Conservation (phyloP, 768 basidiomycete species). For the Tulasnella sp. region DNA sequence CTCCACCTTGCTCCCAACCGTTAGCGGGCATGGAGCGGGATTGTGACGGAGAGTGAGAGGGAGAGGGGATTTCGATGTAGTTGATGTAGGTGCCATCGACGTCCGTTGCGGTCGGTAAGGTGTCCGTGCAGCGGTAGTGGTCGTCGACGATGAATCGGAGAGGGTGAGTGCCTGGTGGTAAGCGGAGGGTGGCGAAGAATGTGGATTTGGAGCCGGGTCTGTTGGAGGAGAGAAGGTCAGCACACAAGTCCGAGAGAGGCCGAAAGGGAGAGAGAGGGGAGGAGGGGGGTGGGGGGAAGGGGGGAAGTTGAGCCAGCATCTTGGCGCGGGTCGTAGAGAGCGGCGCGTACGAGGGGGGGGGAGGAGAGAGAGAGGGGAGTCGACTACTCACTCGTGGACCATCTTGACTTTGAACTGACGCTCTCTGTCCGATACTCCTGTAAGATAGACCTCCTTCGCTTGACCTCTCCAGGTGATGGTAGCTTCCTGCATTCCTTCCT, state of each 20-base stretch:
- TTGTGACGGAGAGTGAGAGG: slow-evolving; percentile 20
- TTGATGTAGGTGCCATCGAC: slow-evolving; percentile 34
- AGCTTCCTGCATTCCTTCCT: slow-evolving; percentile 37
- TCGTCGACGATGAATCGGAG: slow-evolving; percentile 36
- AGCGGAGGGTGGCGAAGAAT: slow-evolving; percentile 32
- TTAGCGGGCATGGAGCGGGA: slow-evolving; percentile 16
- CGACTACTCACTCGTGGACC: slow-evolving; percentile 30
- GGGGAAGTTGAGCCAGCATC: slow-evolving; percentile 18
- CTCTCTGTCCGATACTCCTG: slow-evolving; percentile 34
- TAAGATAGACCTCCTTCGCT: slow-evolving; percentile 40
- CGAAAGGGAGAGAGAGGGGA: neutral
- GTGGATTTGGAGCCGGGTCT: slow-evolving; percentile 26
- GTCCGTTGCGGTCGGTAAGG: slow-evolving; percentile 35
- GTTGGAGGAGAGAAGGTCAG: neutral
- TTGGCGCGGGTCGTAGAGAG: neutral
- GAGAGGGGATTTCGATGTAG: slow-evolving; percentile 34
- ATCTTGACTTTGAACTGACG: slow-evolving; percentile 33
- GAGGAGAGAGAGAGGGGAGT: neutral
- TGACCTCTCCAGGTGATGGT: slow-evolving; percentile 41
- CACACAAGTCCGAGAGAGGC: slow-evolving; percentile 2
- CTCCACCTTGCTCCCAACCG: slow-evolving; percentile 23
- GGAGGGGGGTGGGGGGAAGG: neutral
- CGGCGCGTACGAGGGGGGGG: neutral
- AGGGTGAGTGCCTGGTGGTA: slow-evolving; percentile 35
- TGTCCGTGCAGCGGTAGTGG: slow-evolving; percentile 33